Evolutionary conservation across 306 rosid species (phyloP).

Genomic region (Cajanus cajan): DNA sequence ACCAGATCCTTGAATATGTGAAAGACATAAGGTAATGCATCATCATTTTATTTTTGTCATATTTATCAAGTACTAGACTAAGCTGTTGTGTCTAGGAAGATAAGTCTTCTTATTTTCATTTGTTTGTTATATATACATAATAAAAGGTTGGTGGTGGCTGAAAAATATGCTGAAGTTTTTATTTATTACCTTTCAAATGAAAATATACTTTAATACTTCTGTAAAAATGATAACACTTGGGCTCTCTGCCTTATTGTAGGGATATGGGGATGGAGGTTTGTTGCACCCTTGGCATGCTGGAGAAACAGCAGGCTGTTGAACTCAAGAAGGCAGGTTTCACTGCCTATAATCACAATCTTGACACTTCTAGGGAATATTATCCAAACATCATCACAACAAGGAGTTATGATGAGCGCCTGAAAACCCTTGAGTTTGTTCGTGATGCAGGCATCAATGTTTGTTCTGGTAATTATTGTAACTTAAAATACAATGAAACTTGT

Average conservation of each 20-base stretch:
- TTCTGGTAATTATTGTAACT: constrained; percentile 57
- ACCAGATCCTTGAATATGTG: constrained; percentile 81
- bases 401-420: constrained; percentile 84
- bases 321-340: constrained; percentile 96
- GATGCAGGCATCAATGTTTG: constrained; percentile 98
- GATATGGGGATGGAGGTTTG: constrained; percentile 97
- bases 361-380: constrained; percentile 95
- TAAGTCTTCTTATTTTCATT: not conserved
- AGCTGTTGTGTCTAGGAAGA: not conserved
- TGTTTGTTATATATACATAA: not conserved
- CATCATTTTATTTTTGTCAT: constrained; percentile 1
- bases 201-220: not conserved
- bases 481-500: constrained; percentile 3
- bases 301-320: constrained; percentile 84
- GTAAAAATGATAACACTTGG: constrained; percentile 1
- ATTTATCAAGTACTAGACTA: not conserved
- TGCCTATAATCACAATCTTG: constrained; percentile 96
- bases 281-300: constrained; percentile 98
- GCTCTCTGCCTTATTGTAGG: constrained; percentile 45
- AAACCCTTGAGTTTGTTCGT: constrained; percentile 86
- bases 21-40: constrained; percentile 72
- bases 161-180: constrained; percentile 4
- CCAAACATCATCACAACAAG: constrained; percentile 93
- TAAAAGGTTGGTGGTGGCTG: constrained; percentile 16
- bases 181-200: not conserved